These are phyloP conservation scores for Vinca minor DNA, from an alignment of 257 asterid species.

Conservation along the genomic window DNA sequence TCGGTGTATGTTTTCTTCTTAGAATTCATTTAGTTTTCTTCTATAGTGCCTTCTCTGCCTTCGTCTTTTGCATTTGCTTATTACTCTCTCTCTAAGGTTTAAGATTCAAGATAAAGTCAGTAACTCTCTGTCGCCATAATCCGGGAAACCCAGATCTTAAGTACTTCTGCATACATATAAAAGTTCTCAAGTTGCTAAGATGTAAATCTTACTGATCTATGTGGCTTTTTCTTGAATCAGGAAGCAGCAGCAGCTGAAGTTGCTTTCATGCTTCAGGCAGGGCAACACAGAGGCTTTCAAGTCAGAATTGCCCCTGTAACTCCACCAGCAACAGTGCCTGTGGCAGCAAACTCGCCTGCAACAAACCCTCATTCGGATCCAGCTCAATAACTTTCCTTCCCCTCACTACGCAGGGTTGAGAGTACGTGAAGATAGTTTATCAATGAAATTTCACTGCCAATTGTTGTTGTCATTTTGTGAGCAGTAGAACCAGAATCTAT, in stretches of 20 bases:
- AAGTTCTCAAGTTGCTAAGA: not conserved
- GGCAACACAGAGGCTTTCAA: constrained; percentile 38
- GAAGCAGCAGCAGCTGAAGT: constrained; percentile 50
- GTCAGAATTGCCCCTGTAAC: constrained; percentile 27
- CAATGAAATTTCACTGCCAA: not conserved
- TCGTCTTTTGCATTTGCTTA: not conserved
- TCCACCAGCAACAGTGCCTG: constrained; percentile 15
- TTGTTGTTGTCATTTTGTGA: not conserved
- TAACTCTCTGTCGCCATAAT: not conserved
- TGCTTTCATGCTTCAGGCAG: constrained; percentile 40
- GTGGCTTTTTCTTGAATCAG: constrained; percentile 19
- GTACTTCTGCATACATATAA: not conserved
- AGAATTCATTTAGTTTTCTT: no score
- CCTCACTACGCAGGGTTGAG: not conserved
- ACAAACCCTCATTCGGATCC: constrained; percentile 17
- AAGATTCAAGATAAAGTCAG: not conserved
- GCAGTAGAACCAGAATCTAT: not conserved
- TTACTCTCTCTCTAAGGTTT: not conserved
- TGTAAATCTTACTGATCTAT: not conserved
- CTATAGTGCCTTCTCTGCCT: not conserved
- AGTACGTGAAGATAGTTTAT: not conserved
- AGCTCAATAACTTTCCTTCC: constrained; percentile 9
- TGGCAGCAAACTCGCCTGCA: constrained; percentile 16
- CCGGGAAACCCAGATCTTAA: not conserved
- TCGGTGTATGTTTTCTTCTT: no score